phyloP scores from a whole-genome alignment of 352 stramenopile genomes.

The Pythium folliculosum region DNA sequence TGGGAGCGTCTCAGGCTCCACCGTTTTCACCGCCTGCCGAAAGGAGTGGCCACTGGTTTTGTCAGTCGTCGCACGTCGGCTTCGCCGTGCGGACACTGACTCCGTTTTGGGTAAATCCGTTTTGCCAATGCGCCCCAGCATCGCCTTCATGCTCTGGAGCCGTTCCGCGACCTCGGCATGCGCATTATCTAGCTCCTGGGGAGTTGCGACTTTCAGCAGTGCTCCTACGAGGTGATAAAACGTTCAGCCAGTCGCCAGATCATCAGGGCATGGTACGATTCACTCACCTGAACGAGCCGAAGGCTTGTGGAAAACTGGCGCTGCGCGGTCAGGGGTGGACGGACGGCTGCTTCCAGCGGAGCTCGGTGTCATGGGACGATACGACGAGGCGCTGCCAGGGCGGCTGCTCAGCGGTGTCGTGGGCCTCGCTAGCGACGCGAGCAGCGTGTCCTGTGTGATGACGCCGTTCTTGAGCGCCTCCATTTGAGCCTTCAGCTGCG shows the following conservation, averaged over 20 bases:
- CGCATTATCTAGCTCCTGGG: constrained; percentile 48
- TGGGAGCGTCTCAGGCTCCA: not conserved
- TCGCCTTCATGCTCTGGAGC: constrained; percentile 58
- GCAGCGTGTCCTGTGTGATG: constrained; percentile 38
- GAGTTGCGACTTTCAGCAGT: constrained; percentile 47
- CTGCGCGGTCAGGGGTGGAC: constrained; percentile 17
- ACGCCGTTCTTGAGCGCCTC: constrained; percentile 47
- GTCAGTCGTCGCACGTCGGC: not conserved
- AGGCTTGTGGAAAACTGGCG: constrained; percentile 52
- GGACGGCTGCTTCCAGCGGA: constrained; percentile 4
- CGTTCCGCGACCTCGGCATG: constrained; percentile 52
- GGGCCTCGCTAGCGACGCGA: constrained; percentile 31
- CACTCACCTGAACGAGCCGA: constrained; percentile 46
- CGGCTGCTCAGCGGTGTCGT: constrained; percentile 40
- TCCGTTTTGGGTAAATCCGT: not conserved
- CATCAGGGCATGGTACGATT: too few species aligned
- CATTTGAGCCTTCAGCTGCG: constrained; percentile 42
- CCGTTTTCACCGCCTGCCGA: not conserved
- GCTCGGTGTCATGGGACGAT: constrained; percentile 35
- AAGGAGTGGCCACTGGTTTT: not conserved
- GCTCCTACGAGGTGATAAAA: constrained; percentile 36
- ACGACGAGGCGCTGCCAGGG: constrained; percentile 36
- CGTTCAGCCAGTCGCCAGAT: constrained; percentile 3
- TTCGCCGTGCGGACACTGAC: not conserved
- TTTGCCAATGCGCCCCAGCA: constrained; percentile 46